Evolutionary conservation across 176 grass and related monocot genomes (phyloP).

Genomic region (Alopecurus myosuroides): DNA sequence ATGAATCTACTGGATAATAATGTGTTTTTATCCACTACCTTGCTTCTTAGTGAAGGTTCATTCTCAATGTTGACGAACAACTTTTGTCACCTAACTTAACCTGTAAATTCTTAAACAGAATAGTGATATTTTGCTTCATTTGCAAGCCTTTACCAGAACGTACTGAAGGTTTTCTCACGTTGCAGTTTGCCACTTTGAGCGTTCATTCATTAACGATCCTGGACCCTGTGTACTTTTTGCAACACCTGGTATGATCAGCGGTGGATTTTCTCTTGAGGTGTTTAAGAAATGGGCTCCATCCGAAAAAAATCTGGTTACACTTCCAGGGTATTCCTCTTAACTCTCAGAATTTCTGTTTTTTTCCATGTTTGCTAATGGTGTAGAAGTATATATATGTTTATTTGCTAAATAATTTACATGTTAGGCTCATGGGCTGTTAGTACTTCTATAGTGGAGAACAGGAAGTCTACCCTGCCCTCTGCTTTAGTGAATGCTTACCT

Average conservation of each 20-base stretch:
- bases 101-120: not conserved
- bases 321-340: slow-evolving; percentile 65
- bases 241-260: slow-evolving; percentile 93
- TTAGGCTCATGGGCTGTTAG: not conserved
- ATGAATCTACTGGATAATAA: not conserved
- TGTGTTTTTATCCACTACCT: not conserved
- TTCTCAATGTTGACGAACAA: not conserved
- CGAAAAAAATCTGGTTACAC: slow-evolving; percentile 79
- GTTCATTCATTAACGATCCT: slow-evolving; percentile 75
- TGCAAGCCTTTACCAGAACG: not conserved
- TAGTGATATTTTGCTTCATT: not conserved
- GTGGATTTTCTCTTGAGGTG: slow-evolving; percentile 93
- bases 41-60: not conserved
- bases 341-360: not conserved
- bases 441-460: not conserved
- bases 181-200: slow-evolving; percentile 80
- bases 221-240: slow-evolving; percentile 97
- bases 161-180: slow-evolving; percentile 5
- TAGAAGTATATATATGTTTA: not conserved
- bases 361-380: not conserved
- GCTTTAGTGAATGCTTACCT: not conserved
- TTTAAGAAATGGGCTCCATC: slow-evolving; percentile 98
- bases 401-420: not conserved
- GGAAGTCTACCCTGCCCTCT: not conserved
- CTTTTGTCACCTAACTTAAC: not conserved